A percentile compares a stretch with the other conserved stretches of the same genome.
These are phyloP conservation scores for Salix arbutifolia DNA, from an alignment of 345 rosid genomes.

Conservation along the genomic window DNA sequence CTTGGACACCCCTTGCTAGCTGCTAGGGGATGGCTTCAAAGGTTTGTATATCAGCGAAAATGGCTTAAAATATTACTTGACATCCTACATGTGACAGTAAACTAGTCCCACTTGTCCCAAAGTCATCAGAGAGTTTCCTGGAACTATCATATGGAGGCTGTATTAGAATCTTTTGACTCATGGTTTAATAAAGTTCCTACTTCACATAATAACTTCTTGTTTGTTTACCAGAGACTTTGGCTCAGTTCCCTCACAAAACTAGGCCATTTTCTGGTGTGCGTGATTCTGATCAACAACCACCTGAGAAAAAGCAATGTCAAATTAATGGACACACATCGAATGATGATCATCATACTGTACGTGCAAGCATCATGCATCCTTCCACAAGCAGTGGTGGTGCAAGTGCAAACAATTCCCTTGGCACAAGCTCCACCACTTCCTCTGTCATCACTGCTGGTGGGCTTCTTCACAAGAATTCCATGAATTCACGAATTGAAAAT, in stretches of 20 bases:
- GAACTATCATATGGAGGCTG: background rate
- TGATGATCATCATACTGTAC: constrained; percentile 51
- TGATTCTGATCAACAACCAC: constrained; percentile 50
- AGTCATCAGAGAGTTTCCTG: background rate
- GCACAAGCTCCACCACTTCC: constrained; percentile 51
- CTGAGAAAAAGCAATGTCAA: constrained; percentile 53
- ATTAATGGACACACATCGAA: constrained; percentile 35
- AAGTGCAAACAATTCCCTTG: constrained; percentile 51
- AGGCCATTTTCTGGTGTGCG: constrained; percentile 47
- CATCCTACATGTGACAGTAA: background rate
- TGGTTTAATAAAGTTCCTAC: background rate
- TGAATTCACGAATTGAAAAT: constrained; percentile 75
- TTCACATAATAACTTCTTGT: background rate
- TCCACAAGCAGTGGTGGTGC: constrained; percentile 48
- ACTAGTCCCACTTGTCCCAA: background rate
- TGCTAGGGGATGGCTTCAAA: background rate
- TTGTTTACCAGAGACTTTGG: constrained; percentile 73
- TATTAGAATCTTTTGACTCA: background rate
- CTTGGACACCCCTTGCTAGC: background rate
- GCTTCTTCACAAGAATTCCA: constrained; percentile 81
- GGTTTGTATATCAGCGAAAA: background rate
- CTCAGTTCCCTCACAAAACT: constrained; percentile 80
- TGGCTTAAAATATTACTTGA: background rate
- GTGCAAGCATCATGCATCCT: constrained; percentile 37
- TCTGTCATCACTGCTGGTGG: constrained; percentile 69